A percentile compares a stretch with the other conserved stretches of the same genome.
These are phyloP conservation scores for Schwanniomyces pseudopolymorphus DNA, from an alignment of 805 yeast species.

Conservation along the genomic window DNA sequence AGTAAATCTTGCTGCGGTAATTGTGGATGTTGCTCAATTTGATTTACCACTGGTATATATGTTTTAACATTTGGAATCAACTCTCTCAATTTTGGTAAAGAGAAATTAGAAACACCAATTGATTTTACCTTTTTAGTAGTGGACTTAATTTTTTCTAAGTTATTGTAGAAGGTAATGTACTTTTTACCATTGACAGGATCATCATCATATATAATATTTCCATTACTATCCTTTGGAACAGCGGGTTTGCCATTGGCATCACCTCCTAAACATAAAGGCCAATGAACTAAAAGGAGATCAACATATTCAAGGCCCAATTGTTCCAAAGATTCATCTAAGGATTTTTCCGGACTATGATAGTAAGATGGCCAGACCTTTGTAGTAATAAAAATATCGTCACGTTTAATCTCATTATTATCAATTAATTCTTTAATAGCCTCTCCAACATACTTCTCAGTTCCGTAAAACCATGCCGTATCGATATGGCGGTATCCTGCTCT, in stretches of 20 bases:
- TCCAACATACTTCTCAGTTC: constrained; percentile 43
- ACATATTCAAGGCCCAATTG: constrained; percentile 46
- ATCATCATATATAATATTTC: constrained; percentile 31
- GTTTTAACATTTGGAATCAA: constrained; percentile 23
- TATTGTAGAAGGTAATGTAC: constrained; percentile 29
- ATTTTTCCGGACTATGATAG: constrained; percentile 39
- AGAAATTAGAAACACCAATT: constrained; percentile 37
- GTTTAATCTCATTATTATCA: constrained; percentile 46
- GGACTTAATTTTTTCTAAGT: constrained; percentile 26
- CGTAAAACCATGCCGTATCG: constrained; percentile 54
- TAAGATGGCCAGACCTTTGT: constrained; percentile 46
- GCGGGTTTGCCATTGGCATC: constrained; percentile 40
- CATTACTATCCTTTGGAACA: constrained; percentile 36
- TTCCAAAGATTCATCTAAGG: constrained; percentile 39
- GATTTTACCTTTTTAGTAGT: constrained; percentile 31
- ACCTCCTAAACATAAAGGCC: constrained; percentile 47
- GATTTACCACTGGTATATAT: constrained; percentile 31
- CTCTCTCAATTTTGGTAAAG: constrained; percentile 24
- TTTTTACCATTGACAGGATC: constrained; percentile 33
- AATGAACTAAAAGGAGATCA: constrained; percentile 47
- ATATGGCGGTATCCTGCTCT: constrained; percentile 50
- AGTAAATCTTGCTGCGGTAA: constrained; percentile 42
- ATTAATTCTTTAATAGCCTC: constrained; percentile 48
- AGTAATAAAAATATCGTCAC: constrained; percentile 45
- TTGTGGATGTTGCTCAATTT: constrained; percentile 36